phyloP scores from a whole-genome alignment of 169 alveolate species.

The Plasmodium cynomolgi region DNA sequence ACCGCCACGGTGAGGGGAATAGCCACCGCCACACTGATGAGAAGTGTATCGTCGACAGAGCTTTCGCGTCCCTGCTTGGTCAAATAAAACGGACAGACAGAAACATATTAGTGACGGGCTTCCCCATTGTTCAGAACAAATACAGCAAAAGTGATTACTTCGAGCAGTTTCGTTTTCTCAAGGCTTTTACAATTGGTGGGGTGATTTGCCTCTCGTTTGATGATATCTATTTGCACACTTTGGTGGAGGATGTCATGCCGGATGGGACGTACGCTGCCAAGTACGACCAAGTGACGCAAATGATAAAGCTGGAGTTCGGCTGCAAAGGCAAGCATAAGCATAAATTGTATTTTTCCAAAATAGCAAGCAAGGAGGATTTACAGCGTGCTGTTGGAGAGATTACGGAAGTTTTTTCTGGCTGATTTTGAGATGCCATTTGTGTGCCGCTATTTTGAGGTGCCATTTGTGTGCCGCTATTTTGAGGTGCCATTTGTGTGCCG shows the following conservation, averaged over 20 bases:
- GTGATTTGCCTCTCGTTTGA: slow-evolving; percentile 35
- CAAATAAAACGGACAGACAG: slow-evolving; percentile 39
- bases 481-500: background rate
- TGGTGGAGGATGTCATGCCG: background rate
- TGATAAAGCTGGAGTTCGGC: slow-evolving; percentile 22
- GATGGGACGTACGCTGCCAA: background rate
- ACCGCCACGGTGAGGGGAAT: background rate
- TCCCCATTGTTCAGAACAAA: slow-evolving; percentile 36
- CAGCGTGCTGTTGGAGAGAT: slow-evolving; percentile 2
- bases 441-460: background rate
- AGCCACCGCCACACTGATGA: background rate
- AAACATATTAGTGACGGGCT: slow-evolving; percentile 52
- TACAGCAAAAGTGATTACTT: slow-evolving; percentile 41
- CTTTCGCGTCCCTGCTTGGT: background rate
- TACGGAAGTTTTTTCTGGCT: background rate
- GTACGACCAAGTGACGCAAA: slow-evolving; percentile 5
- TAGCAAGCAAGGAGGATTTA: background rate
- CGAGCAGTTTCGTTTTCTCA: slow-evolving; percentile 51
- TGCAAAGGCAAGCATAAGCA: background rate
- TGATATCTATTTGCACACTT: background rate
- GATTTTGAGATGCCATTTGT: background rate
- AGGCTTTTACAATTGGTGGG: slow-evolving; percentile 29
- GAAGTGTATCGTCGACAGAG: background rate
- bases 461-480: background rate
- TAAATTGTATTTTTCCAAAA: slow-evolving; percentile 19